Percentiles rank a stretch among this genome's conserved stretches.
phyloP scores from a whole-genome alignment of 2,329 filamentous ascomycete species.

The Alternaria sp. region DNA sequence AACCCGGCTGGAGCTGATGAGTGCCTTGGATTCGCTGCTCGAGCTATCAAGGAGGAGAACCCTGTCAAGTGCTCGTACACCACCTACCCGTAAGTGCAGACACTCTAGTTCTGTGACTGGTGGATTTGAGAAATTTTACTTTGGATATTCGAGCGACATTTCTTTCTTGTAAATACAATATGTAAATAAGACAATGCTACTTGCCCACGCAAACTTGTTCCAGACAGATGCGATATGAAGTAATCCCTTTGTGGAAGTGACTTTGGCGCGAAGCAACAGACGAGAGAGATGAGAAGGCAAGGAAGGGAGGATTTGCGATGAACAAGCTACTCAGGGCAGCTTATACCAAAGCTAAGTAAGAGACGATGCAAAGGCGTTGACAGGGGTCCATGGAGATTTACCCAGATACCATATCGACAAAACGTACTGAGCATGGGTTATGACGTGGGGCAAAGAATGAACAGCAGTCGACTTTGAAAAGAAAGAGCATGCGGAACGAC shows the following conservation, averaged over 20 bases:
- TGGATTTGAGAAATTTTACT: background rate
- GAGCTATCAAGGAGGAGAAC: conserved; percentile 27
- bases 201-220: background rate
- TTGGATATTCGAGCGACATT: background rate
- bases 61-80: conserved; percentile 36
- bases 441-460: too few relatives aligned
- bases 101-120: background rate
- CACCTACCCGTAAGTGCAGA: background rate
- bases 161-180: background rate
- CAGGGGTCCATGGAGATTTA: background rate
- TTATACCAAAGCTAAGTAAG: background rate
- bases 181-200: background rate
- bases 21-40: conserved; percentile 47
- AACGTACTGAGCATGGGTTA: background rate
- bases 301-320: background rate
- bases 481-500: background rate
- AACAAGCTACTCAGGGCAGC: background rate
- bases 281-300: background rate
- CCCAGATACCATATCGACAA: background rate
- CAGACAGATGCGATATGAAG: background rate
- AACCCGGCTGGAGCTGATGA: conserved; percentile 41
- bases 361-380: background rate
- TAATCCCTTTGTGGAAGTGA: background rate
- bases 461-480: background rate
- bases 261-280: background rate